Evolutionary conservation across 2,329 filamentous ascomycete species (phyloP).

Genomic region (Paraconiothyrium brasiliense): DNA sequence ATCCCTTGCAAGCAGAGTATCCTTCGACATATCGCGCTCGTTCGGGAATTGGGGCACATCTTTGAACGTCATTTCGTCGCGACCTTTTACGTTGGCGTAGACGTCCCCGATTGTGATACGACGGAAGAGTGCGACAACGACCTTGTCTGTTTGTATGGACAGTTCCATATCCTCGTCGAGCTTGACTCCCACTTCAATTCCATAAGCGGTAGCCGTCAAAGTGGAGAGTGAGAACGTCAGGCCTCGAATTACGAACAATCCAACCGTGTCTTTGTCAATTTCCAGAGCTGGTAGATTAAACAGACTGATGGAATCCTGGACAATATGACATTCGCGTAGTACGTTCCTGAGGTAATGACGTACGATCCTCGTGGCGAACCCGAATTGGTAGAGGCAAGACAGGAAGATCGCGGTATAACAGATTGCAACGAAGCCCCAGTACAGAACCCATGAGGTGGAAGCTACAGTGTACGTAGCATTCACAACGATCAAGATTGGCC

Average conservation of each 20-base stretch:
- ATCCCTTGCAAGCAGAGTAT: conserved; percentile 54
- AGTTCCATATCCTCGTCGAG: conserved; percentile 63
- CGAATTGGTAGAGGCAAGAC: conserved; percentile 59
- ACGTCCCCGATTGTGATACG: conserved; percentile 62
- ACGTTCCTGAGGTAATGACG: conserved; percentile 50
- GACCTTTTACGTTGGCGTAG: conserved; percentile 64
- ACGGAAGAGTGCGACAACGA: conserved; percentile 59
- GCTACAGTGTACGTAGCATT: conserved; percentile 59
- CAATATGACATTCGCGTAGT: conserved; percentile 58
- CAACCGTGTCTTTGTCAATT: conserved; percentile 64
- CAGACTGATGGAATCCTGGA: conserved; percentile 61
- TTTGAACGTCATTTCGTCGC: conserved; percentile 62
- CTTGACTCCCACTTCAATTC: conserved; percentile 64
- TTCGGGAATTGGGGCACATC: conserved; percentile 42
- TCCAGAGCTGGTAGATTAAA: conserved; percentile 62
- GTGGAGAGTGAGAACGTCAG: conserved; percentile 61
- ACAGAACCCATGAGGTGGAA: conserved; percentile 63
- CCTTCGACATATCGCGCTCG: conserved; percentile 48
- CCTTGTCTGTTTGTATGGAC: conserved; percentile 61
- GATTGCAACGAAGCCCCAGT: conserved; percentile 52
- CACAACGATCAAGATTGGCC: conserved; percentile 57
- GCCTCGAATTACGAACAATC: conserved; percentile 63
- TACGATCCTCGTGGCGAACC: conserved; percentile 48
- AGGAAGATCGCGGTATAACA: conserved; percentile 57
- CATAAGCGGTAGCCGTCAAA: conserved; percentile 61